Evolutionary conservation across 345 rosid species (phyloP).

Genomic region (Heritiera littoralis): DNA sequence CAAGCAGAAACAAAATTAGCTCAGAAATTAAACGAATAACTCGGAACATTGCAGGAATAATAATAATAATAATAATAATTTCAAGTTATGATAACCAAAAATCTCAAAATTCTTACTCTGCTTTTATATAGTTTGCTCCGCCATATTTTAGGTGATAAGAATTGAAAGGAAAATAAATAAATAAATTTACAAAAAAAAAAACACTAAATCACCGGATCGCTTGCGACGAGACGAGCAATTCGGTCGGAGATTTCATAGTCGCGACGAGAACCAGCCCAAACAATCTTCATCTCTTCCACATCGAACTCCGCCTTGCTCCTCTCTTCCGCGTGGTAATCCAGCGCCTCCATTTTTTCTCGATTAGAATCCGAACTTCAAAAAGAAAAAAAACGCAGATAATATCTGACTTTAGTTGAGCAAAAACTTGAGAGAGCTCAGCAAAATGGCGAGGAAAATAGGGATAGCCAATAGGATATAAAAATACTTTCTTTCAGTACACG

Average conservation of each 20-base stretch:
- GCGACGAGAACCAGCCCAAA: slow-evolving; percentile 93
- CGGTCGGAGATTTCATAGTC: slow-evolving; percentile 81
- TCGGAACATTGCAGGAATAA: neutral
- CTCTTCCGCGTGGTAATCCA: slow-evolving; percentile 72
- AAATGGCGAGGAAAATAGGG: no score
- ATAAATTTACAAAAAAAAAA: neutral
- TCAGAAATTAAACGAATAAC: neutral
- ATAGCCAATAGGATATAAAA: no score
- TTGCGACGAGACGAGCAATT: slow-evolving; percentile 81
- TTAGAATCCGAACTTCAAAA: neutral
- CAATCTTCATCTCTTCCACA: slow-evolving; percentile 89
- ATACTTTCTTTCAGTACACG: no score
- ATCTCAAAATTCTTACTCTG: neutral
- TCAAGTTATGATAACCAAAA: neutral
- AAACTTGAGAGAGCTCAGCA: no score
- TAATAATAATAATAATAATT: neutral
- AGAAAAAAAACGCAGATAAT: no score
- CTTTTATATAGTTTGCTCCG: neutral
- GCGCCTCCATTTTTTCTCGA: slow-evolving; percentile 44
- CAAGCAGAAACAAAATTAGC: slow-evolving; percentile 11
- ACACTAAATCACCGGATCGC: slow-evolving; percentile 69
- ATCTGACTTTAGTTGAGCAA: no score
- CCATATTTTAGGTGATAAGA: neutral
- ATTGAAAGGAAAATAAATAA: neutral
- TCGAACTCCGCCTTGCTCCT: slow-evolving; percentile 78